Evolutionary conservation across 2,329 filamentous ascomycete genomes (phyloP), one percentile per base, ranked within the genome.

Genomic region (Penicillium italicum): DNA sequence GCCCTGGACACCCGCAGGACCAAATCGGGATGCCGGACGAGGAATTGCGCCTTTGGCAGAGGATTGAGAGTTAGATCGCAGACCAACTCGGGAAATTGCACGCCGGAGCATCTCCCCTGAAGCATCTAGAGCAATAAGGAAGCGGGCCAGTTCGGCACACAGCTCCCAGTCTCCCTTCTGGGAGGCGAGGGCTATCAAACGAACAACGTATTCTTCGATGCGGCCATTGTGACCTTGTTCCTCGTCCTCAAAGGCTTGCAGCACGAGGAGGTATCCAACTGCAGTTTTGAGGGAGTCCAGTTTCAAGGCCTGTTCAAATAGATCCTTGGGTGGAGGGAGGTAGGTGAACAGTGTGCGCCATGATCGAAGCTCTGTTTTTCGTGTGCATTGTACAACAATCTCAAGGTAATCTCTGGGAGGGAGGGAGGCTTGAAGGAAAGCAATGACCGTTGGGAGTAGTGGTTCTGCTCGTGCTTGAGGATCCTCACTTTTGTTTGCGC

Each of bases 301-400:
- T 62, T 88, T 85, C 10, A 99, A 77, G 5, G 91, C 93, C 72
- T 96, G 90, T 72, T 99, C 93, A 65, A 99, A 99, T 0, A 99
- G 82, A 63, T 94, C 89, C 66, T 91, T 88, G 4, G 93, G 90
- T 1, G 93, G 90, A 0, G 94, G 94, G 1, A 99, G 80, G 66
- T 97, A 91, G 5, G 87, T 85, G 72, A 99, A 99, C 1, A 99
- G 80, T 0, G 94, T 97, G 57, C 89, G 86, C 94, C 94, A 99
- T 53, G 91, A 96, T 37, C 93, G 86, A 8, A 96, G 86, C 70
- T 99, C 94, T 0, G 94, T 99, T 75, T 99, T 99, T 52, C 94
- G 88, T 1, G 94, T 97, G 75, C 94, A 99, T 74, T 96, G 94
- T 20, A 99, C 88, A 24, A 99, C 87, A 55, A 97, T 94, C 66